phyloP scores from a whole-genome alignment of 2,329 filamentous ascomycete genomes.

The Microthyrium microscopicum region DNA sequence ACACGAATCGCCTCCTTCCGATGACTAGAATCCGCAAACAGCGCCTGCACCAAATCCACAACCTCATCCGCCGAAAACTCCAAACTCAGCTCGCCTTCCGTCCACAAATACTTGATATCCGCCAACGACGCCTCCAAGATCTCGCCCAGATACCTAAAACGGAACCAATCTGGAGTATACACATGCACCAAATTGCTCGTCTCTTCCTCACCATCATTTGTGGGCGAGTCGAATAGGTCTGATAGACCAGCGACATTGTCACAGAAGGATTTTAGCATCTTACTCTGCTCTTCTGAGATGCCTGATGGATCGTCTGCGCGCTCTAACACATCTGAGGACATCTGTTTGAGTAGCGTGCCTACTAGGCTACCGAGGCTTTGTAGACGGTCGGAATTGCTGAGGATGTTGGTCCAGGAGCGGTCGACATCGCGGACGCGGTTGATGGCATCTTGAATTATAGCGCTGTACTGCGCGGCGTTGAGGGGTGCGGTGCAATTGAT shows the following conservation, averaged over 20 bases:
- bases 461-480: constrained; percentile 42
- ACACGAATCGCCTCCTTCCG: constrained; percentile 40
- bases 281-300: constrained; percentile 48
- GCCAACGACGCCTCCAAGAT: constrained; percentile 46
- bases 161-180: constrained; percentile 47
- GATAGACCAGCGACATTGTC: constrained; percentile 37
- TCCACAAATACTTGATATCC: constrained; percentile 50
- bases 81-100: constrained; percentile 43
- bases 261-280: constrained; percentile 40
- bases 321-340: constrained; percentile 46
- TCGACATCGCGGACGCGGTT: constrained; percentile 41
- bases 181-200: constrained; percentile 38
- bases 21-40: constrained; percentile 47
- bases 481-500: constrained; percentile 40
- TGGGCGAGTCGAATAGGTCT: constrained; percentile 33
- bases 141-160: constrained; percentile 47
- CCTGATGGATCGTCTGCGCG: constrained; percentile 27
- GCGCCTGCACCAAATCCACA: constrained; percentile 43
- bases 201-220: constrained; percentile 18
- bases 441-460: constrained; percentile 39
- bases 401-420: constrained; percentile 37
- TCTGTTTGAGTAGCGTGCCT: constrained; percentile 39
- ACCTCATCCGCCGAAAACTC: constrained; percentile 47
- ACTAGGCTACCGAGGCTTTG: constrained; percentile 44
- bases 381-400: constrained; percentile 43